These are phyloP conservation scores for Aspergillus clavatus DNA, from an alignment of 2,329 filamentous ascomycete species.

Conservation along the genomic window DNA sequence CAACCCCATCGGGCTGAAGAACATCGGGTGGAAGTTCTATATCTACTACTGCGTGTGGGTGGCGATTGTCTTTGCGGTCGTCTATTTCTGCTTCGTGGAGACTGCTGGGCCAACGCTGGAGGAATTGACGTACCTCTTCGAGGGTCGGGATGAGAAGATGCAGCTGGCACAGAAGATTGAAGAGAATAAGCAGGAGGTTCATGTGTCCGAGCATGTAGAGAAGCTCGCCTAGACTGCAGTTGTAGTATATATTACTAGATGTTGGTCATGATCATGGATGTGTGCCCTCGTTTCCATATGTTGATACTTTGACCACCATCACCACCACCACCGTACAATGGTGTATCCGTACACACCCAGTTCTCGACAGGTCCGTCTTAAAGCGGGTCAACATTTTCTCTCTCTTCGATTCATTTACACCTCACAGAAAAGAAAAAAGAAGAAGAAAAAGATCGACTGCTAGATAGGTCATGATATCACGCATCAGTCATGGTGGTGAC, in stretches of 20 bases:
- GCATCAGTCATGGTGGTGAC: neutral
- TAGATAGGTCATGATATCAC: neutral
- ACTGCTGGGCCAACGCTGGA: slow-evolving; percentile 31
- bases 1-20: slow-evolving; percentile 23
- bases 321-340: no score
- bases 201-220: neutral
- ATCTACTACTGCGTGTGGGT: slow-evolving; percentile 23
- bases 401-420: no score
- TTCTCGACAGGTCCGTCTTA: no score
- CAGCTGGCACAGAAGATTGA: neutral
- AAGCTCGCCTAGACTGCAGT: neutral
- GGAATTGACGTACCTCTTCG: slow-evolving; percentile 34
- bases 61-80: slow-evolving; percentile 28
- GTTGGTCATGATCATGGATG: no score
- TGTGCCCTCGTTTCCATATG: no score
- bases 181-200: neutral
- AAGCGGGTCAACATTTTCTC: no score
- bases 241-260: no score
- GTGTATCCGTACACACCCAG: no score
- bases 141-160: neutral
- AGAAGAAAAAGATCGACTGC: neutral
- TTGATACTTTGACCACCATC: no score
- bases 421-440: neutral
- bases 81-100: slow-evolving; percentile 36
- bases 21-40: slow-evolving; percentile 26